Evolutionary conservation across 495 filamentous ascomycete species (phyloP), one percentile per base, ranked within the genome.

Genomic region (Neurospora africana): DNA sequence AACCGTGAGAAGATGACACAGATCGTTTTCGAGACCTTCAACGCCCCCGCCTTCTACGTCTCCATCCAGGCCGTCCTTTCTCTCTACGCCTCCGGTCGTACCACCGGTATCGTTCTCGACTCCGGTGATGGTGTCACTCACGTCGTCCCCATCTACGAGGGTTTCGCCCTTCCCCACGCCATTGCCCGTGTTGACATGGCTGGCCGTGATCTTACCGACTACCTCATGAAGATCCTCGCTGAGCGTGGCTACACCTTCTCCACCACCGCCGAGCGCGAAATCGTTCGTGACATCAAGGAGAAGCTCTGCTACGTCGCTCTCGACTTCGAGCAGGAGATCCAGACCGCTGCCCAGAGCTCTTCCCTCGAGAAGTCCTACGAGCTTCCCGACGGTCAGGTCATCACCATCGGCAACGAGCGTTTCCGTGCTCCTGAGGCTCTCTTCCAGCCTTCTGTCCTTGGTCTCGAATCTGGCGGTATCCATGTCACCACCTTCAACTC

Each of bases 1-100:
- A 99, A 99, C 88, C 92, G 96, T 89, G 96, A 98, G 89, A 98
- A 97, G 90, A 98, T 98, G 93, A 98, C 95, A 74, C 96, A 99
- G 87, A 98, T 99, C 78, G 96, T 99, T 83, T 99, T 99, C 91
- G 95, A 99, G 89, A 99, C 95, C 78, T 99, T 98, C 91, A 99
- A 99, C 87, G 96, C 96, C 79, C 95, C 95, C 78, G 95, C 95
- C 78, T 98, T 99, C 90, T 99, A 98, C 89, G 95, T 97, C 87
- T 98, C 95, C 80, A 98, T 98, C 87, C 95, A 99, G 90, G 95
- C 95, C 82, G 96, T 99, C 76, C 89, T 99, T 76, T 98, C 95
- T 74, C 89, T 99, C 86, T 99, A 99, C 86, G 95, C 95, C 79
- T 99, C 95, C 82, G 96, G 95, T 89, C 94, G 96, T 94, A 99